These are phyloP conservation scores for Solanum piurae DNA, from an alignment of 257 asterid species.

Conservation along the genomic window DNA sequence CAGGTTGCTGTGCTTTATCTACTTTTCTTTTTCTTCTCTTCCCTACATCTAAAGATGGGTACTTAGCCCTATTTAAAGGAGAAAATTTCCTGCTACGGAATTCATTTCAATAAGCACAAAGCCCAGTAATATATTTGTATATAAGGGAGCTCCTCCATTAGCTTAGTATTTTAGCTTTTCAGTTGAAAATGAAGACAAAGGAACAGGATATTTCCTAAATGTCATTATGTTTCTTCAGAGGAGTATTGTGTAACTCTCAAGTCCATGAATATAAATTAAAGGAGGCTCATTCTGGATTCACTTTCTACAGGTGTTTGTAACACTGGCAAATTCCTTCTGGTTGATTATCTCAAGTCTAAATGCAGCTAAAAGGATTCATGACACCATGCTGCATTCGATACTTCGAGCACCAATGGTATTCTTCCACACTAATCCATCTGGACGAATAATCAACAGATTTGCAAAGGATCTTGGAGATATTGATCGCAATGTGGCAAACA, in stretches of 20 bases:
- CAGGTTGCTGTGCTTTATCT: not conserved
- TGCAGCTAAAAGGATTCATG: constrained; percentile 69
- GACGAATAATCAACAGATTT: constrained; percentile 73
- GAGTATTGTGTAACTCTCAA: not conserved
- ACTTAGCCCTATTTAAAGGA: not conserved
- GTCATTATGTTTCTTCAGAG: not conserved
- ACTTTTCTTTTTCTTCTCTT: not conserved
- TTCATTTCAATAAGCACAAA: not conserved
- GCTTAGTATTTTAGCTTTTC: not conserved
- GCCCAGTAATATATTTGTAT: not conserved
- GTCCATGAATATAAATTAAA: not conserved
- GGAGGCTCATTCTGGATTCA: not conserved
- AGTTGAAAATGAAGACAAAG: not conserved
- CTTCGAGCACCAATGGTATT: constrained; percentile 83
- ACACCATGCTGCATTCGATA: constrained; percentile 54
- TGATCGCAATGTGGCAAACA: constrained; percentile 56
- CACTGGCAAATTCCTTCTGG: constrained; percentile 73
- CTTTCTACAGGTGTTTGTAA: constrained; percentile 58
- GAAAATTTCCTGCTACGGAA: not conserved
- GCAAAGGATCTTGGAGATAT: constrained; percentile 65
- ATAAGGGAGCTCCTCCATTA: not conserved
- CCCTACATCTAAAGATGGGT: not conserved
- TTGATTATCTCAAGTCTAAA: constrained; percentile 57
- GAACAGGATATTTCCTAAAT: not conserved
- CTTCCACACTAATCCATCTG: constrained; percentile 80